These are phyloP conservation scores for Myriosclerotinia duriaeana DNA, from an alignment of 2,329 filamentous ascomycete genomes.

Conservation along the genomic window DNA sequence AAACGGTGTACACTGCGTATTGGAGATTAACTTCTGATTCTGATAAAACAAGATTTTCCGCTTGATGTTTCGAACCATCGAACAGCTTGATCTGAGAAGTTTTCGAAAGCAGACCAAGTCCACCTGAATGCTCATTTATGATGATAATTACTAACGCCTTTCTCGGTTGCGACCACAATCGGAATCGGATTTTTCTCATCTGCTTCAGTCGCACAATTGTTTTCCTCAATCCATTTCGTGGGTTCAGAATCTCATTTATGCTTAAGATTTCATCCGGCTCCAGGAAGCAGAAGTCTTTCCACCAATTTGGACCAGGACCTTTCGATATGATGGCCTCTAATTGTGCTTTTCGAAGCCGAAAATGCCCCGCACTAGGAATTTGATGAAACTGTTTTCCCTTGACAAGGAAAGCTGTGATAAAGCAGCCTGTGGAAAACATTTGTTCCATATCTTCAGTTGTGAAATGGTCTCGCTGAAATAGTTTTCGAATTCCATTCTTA, in stretches of 20 bases:
- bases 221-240: neutral
- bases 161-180: neutral
- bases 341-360: neutral
- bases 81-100: neutral
- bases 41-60: neutral
- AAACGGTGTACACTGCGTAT: neutral
- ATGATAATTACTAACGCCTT: neutral
- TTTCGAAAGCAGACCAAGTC: neutral
- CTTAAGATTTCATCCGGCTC: neutral
- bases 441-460: too few species aligned
- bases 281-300: slow-evolving; percentile 11
- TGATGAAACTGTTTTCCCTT: too few species aligned
- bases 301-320: neutral
- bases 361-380: neutral
- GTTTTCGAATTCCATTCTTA: too few species aligned
- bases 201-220: slow-evolving; percentile 2
- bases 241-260: neutral
- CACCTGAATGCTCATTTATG: neutral
- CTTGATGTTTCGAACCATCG: neutral
- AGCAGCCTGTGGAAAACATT: too few species aligned
- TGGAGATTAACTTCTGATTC: neutral
- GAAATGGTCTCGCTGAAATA: too few species aligned
- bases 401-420: too few species aligned
- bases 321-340: neutral
- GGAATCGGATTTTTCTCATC: neutral